Percentiles rank a stretch among this genome's conserved stretches.
These are phyloP conservation scores for Gonium pectorale DNA, from an alignment of 139 green algal species.

Conservation along the genomic window DNA sequence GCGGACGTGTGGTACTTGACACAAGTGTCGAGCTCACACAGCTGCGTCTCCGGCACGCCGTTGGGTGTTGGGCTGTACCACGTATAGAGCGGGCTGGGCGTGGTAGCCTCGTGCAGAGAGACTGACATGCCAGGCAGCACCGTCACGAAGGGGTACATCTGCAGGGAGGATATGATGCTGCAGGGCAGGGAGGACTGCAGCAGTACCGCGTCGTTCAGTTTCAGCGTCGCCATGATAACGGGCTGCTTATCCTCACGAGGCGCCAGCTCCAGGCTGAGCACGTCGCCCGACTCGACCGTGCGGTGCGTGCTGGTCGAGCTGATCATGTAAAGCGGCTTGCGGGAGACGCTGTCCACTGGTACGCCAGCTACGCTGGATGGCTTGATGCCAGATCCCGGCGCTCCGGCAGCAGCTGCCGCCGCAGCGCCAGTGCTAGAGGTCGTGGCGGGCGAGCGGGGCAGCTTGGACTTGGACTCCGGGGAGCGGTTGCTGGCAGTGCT, in stretches of 20 bases:
- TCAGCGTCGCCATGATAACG: conserved; percentile 65
- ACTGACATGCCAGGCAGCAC: conserved; percentile 60
- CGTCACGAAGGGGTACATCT: conserved; percentile 75
- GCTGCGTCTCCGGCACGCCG: conserved; percentile 26
- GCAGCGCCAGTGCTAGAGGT: too few species aligned
- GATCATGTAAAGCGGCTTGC: conserved; percentile 68
- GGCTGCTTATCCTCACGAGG: conserved; percentile 69
- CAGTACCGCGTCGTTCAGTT: conserved; percentile 56
- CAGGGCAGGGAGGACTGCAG: conserved; percentile 58
- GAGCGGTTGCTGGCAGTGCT: too few species aligned
- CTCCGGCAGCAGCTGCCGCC: too few species aligned
- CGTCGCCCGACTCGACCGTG: conserved; percentile 41
- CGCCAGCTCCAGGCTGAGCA: conserved; percentile 67
- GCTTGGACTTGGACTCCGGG: too few species aligned
- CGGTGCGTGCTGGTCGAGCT: conserved; percentile 46
- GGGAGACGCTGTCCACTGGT: conserved; percentile 57
- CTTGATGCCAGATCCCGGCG: too few species aligned
- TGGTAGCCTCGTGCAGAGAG: conserved; percentile 67
- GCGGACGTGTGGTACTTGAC: conserved; percentile 62
- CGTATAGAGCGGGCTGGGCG: conserved; percentile 70
- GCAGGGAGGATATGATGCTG: conserved; percentile 59
- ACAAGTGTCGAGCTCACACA: conserved; percentile 70
- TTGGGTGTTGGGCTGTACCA: conserved; percentile 52
- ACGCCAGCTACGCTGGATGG: conserved; percentile 12
- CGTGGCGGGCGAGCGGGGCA: too few species aligned